These are phyloP conservation scores for Mortierella antarctica DNA, from an alignment of 192 early-diverging fungal species.

Conservation along the genomic window DNA sequence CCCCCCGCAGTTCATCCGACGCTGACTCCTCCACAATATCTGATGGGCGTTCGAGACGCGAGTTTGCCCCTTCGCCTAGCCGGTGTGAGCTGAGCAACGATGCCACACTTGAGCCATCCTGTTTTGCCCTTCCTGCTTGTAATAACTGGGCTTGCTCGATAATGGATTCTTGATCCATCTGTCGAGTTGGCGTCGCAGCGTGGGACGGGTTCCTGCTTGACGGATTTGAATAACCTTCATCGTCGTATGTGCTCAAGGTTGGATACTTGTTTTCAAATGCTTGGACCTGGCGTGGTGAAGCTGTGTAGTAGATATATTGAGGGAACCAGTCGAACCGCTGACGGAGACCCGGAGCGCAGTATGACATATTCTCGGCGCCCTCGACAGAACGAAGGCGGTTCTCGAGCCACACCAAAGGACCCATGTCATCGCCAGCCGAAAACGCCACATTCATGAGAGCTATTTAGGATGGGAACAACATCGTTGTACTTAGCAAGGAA, in stretches of 20 bases:
- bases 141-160: too few species aligned
- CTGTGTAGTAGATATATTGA: slow-evolving; percentile 21
- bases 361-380: slow-evolving; percentile 15
- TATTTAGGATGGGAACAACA: background rate
- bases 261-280: slow-evolving; percentile 13
- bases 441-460: slow-evolving; percentile 25
- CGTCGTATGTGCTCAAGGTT: background rate
- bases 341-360: slow-evolving; percentile 11
- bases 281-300: background rate
- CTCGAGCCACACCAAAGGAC: slow-evolving; percentile 15
- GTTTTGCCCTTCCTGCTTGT: too few species aligned
- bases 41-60: background rate
- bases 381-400: slow-evolving; percentile 14
- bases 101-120: too few species aligned
- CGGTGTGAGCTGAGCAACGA: too few species aligned
- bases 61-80: too few species aligned
- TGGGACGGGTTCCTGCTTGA: too few species aligned
- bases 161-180: too few species aligned
- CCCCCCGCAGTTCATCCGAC: background rate
- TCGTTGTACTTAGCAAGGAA: too few species aligned
- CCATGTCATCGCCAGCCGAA: slow-evolving; percentile 7
- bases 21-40: background rate
- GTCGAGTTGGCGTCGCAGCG: too few species aligned
- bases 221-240: background rate
- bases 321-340: slow-evolving; percentile 19